A percentile compares a stretch with the other conserved stretches of the same genome.
Conservation (phyloP, 805 yeast genomes). For the Zygotorulaspora sp. region DNA sequence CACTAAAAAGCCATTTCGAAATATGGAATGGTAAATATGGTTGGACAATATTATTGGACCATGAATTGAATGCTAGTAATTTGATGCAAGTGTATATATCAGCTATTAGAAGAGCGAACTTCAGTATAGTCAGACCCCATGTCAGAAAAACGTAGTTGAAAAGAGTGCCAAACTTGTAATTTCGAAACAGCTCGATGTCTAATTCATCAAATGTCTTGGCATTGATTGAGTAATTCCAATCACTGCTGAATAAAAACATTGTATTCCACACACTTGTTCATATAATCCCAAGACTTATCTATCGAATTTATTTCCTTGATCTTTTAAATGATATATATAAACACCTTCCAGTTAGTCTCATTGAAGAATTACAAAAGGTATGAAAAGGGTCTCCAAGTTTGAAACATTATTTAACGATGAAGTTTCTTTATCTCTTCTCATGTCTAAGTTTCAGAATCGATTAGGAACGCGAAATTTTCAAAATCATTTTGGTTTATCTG, state of each 20-base stretch:
- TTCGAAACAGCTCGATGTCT: conserved; percentile 24
- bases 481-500: neutral
- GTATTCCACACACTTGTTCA: neutral
- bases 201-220: conserved; percentile 28
- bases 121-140: conserved; percentile 41
- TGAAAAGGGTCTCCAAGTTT: no score
- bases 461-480: conserved; percentile 4
- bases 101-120: conserved; percentile 52
- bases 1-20: conserved; percentile 69
- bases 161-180: conserved; percentile 20
- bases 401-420: no score
- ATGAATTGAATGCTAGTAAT: conserved; percentile 64
- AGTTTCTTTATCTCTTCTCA: neutral
- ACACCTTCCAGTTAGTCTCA: no score
- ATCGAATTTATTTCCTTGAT: neutral
- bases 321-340: no score
- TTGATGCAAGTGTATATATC: conserved; percentile 78
- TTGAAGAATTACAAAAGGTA: no score
- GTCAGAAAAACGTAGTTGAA: conserved; percentile 21
- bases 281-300: neutral
- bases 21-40: conserved; percentile 49
- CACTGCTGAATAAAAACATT: conserved; percentile 21
- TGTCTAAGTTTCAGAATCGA: neutral
- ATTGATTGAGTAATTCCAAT: conserved; percentile 27
- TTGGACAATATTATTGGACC: conserved; percentile 52